Evolutionary conservation across 1,284 basidiomycete genomes (phyloP), one percentile per base, ranked within the genome.

Genomic region (Veloboletus limbatus): DNA sequence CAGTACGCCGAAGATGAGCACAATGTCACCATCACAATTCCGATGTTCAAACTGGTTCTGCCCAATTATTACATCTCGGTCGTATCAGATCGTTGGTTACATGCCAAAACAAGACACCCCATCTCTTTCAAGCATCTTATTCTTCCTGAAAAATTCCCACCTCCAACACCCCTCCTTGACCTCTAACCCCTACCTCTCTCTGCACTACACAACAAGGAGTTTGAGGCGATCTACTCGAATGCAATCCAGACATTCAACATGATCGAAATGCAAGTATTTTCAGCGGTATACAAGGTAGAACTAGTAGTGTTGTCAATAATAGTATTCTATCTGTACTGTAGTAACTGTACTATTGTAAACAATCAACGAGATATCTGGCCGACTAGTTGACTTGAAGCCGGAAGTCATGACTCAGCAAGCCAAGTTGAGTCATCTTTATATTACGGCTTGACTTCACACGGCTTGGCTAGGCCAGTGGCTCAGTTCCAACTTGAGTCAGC

Each of bases 211-310:
- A 96, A 95, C 75, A 82, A 85, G 62, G 90, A 92, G 50, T 97
- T 88, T 54, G 91, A 98, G 64, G 74, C 75, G 6, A 80, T 97
- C 35, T 99, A 97, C 67, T 79, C 83, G 0, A 79, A 77, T 14
- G 79, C 78, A 0, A 86, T 96, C 53, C 74, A 82, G 51, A 81
- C 79, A 1, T 97, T 98, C 78, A 99, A 99, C 80, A 98, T 97
- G 72, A 97, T 98, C 55, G 97, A 99, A 67, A 99, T 94, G 0
- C 97, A 99, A 70, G 93, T 97, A 27, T 99, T 98, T 85, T 96
- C 98, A 58, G 93, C 95, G 0, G 74, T 99, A 0, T 99, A 96
- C 68, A 95, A n/a, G n/a, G n/a, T n/a, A n/a, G n/a, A n/a, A n/a
- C n/a, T n/a, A n/a, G n/a, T n/a, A n/a, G n/a, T n/a, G n/a, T n/a